Evolutionary conservation across 2,329 filamentous ascomycete species (phyloP).

Genomic region (Verticillium tricorpus): DNA sequence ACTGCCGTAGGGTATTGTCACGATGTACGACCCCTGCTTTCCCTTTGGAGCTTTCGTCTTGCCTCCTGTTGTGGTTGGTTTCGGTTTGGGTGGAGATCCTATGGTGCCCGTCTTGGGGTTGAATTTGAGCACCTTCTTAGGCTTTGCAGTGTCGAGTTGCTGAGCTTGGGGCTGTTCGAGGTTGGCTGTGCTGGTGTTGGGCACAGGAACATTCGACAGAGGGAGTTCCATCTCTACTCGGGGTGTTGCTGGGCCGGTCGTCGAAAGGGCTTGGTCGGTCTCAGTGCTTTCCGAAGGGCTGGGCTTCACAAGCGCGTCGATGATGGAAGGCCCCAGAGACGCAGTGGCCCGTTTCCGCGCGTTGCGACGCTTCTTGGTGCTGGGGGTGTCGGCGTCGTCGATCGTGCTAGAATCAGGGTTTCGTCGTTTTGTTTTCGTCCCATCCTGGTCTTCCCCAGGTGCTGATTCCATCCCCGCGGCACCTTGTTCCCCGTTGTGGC

Average conservation of each 20-base stretch:
- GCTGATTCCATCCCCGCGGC: not conserved
- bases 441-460: not conserved
- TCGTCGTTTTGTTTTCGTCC: conserved; percentile 26
- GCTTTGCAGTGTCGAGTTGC: conserved; percentile 20
- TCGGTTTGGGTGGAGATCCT: conserved; percentile 55
- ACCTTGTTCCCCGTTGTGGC: not conserved
- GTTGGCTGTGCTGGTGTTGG: not conserved
- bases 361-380: not conserved
- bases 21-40: conserved; percentile 5
- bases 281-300: not conserved
- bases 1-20: conserved; percentile 5
- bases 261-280: not conserved
- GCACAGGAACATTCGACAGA: not conserved
- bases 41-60: conserved; percentile 6
- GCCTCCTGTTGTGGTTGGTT: conserved; percentile 22
- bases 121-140: conserved; percentile 49
- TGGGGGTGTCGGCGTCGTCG: not conserved
- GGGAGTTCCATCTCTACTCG: not conserved
- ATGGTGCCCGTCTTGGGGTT: conserved; percentile 59
- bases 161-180: conserved; percentile 1
- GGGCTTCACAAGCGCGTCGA: not conserved
- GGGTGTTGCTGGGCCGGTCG: not conserved
- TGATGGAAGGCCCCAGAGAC: not conserved
- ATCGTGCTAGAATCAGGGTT: conserved; percentile 23
- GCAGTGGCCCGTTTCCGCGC: not conserved